These are phyloP conservation scores for Eimeria zaria DNA, from an alignment of 169 alveolate species.

Conservation along the genomic window DNA sequence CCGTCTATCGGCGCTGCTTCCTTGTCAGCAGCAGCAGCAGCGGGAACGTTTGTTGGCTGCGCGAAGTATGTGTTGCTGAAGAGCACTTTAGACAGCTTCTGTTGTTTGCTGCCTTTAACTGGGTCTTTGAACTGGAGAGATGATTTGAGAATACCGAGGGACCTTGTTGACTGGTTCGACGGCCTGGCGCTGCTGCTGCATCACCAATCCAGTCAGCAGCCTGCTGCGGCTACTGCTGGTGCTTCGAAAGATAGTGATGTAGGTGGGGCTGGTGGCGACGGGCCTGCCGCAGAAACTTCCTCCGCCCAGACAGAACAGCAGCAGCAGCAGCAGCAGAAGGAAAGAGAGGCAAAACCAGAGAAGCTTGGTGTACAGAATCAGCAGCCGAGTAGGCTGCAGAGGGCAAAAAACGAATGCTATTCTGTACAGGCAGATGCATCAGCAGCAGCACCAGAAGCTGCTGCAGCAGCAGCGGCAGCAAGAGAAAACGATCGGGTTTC, in stretches of 20 bases:
- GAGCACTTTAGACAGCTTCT: slow-evolving; percentile 82
- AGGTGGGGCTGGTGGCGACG: not conserved
- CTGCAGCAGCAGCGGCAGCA: slow-evolving; percentile 33
- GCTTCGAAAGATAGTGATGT: not conserved
- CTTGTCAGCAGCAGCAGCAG: not conserved
- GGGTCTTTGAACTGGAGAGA: slow-evolving; percentile 81
- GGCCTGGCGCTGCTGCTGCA: slow-evolving; percentile 77
- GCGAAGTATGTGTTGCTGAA: slow-evolving; percentile 76
- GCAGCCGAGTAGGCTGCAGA: slow-evolving; percentile 24
- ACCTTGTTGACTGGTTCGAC: slow-evolving; percentile 81
- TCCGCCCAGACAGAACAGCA: not conserved
- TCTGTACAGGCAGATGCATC: not conserved
- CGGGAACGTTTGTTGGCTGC: slow-evolving; percentile 39
- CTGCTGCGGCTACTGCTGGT: slow-evolving; percentile 32
- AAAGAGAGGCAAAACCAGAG: not conserved
- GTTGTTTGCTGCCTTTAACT: slow-evolving; percentile 82
- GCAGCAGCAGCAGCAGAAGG: slow-evolving; percentile 53
- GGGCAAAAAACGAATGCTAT: not conserved
- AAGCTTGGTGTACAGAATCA: not conserved
- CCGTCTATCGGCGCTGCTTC: not conserved
- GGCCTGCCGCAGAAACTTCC: slow-evolving; percentile 14
- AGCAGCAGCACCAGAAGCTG: slow-evolving; percentile 9
- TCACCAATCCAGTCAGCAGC: not conserved
- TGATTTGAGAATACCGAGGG: slow-evolving; percentile 79
- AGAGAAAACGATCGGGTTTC: not conserved